Conservation (phyloP, 495 filamentous ascomycete genomes). For the Aspergillus sparsus region DNA sequence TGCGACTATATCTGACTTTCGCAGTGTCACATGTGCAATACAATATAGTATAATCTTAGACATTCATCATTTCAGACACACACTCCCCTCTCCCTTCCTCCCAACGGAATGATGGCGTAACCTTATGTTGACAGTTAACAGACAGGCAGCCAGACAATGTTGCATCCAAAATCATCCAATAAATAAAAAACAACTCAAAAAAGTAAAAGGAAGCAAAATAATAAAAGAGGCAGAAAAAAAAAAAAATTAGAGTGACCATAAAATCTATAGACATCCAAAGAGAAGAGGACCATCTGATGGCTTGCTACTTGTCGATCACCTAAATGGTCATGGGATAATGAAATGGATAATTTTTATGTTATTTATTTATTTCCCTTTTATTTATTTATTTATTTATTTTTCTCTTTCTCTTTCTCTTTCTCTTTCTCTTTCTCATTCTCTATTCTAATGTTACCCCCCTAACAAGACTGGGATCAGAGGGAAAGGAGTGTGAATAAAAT, state of each 20-base stretch:
- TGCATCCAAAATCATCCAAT: neutral
- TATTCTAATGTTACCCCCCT: too few species aligned
- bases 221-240: too few species aligned
- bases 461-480: neutral
- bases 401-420: too few species aligned
- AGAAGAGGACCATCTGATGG: neutral
- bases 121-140: neutral
- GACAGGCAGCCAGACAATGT: neutral
- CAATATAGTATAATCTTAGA: neutral
- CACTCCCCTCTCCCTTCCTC: neutral
- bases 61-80: too few species aligned
- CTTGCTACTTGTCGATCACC: neutral
- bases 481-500: neutral
- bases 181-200: too few species aligned
- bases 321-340: neutral
- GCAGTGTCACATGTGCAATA: conserved; percentile 14
- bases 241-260: too few species aligned
- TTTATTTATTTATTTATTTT: too few species aligned
- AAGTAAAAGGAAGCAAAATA: too few species aligned
- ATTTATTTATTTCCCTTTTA: too few species aligned
- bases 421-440: too few species aligned
- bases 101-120: conserved; percentile 2
- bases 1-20: conserved; percentile 7
- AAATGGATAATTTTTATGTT: too few species aligned
- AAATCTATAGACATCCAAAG: neutral